phyloP scores from a whole-genome alignment of 495 filamentous ascomycete species.

The Wilcoxina mikolae region DNA sequence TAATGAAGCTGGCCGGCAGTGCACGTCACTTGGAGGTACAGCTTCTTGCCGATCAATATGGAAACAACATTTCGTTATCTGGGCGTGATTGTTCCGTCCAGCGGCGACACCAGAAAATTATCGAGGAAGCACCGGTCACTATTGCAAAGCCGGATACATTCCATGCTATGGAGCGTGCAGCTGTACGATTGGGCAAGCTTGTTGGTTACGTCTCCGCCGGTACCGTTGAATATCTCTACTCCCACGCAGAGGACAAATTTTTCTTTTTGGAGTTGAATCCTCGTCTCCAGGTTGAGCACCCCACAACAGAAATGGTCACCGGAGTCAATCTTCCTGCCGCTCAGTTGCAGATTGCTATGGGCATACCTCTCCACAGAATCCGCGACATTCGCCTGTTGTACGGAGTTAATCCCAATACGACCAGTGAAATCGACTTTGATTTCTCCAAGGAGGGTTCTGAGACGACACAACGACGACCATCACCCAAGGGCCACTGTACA shows the following conservation, averaged over 20 bases:
- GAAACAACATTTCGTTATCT: conserved; percentile 97
- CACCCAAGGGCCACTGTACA: conserved; percentile 89
- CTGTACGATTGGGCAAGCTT: conserved; percentile 79
- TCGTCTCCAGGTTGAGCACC: conserved; percentile 96
- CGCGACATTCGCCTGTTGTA: conserved; percentile 92
- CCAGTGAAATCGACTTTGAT: conserved; percentile 88
- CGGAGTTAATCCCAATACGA: conserved; percentile 75
- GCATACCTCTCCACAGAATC: conserved; percentile 87
- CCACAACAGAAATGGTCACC: conserved; percentile 97
- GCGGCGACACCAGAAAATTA: conserved; percentile 98
- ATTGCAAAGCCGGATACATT: conserved; percentile 82
- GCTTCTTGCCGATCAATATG: conserved; percentile 93
- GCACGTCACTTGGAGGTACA: conserved; percentile 96
- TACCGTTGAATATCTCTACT: conserved; percentile 99
- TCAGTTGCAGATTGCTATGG: conserved; percentile 98
- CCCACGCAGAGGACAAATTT: conserved; percentile 94
- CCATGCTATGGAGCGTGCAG: conserved; percentile 89
- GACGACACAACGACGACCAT: conserved; percentile 72
- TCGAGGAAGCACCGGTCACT: conserved; percentile 95
- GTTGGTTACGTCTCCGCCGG: conserved; percentile 98
- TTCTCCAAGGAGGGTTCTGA: conserved; percentile 78
- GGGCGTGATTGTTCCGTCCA: conserved; percentile 98
- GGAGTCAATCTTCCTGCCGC: conserved; percentile 95
- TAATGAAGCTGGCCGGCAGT: conserved; percentile 98
- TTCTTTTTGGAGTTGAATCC: conserved; percentile 99